A percentile compares a stretch with the other conserved stretches of the same genome.
Evolutionary conservation across 1,284 basidiomycete genomes (phyloP).

Genomic region (Microbotryomycetes sp.): DNA sequence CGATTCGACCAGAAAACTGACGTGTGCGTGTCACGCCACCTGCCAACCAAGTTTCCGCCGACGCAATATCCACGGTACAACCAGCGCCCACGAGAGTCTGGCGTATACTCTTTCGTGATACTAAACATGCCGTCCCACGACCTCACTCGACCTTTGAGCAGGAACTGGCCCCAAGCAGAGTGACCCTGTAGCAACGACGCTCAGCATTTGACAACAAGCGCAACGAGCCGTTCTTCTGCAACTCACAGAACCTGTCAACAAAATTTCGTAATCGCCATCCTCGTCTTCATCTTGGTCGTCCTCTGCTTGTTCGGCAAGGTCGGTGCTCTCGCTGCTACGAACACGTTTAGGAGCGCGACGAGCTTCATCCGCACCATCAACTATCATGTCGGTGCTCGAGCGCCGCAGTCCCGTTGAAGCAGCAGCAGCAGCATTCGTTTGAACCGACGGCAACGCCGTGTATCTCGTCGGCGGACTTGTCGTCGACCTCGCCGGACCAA

Average conservation of each 20-base stretch:
- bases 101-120: constrained; percentile 33
- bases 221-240: not conserved
- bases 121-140: constrained; percentile 31
- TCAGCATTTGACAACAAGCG: not conserved
- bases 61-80: constrained; percentile 25
- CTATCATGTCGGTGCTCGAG: not conserved
- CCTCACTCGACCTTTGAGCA: constrained; percentile 30
- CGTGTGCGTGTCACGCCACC: constrained; percentile 33
- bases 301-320: constrained; percentile 13
- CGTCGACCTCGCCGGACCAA: not conserved
- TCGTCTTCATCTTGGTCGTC: constrained; percentile 16
- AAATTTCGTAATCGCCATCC: constrained; percentile 31
- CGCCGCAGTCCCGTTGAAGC: not conserved
- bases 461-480: not conserved
- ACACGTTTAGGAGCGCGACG: not conserved
- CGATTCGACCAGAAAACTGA: not conserved
- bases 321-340: not conserved
- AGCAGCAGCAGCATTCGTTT: not conserved
- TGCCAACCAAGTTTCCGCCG: constrained; percentile 28
- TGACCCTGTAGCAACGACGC: constrained; percentile 16
- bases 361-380: not conserved
- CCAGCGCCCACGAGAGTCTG: constrained; percentile 30
- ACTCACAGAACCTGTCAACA: constrained; percentile 27
- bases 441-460: not conserved
- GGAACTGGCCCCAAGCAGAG: constrained; percentile 35